Evolutionary conservation across 2,329 filamentous ascomycete genomes (phyloP), one percentile per base, ranked within the genome.

Genomic region (Xylaria sp.): DNA sequence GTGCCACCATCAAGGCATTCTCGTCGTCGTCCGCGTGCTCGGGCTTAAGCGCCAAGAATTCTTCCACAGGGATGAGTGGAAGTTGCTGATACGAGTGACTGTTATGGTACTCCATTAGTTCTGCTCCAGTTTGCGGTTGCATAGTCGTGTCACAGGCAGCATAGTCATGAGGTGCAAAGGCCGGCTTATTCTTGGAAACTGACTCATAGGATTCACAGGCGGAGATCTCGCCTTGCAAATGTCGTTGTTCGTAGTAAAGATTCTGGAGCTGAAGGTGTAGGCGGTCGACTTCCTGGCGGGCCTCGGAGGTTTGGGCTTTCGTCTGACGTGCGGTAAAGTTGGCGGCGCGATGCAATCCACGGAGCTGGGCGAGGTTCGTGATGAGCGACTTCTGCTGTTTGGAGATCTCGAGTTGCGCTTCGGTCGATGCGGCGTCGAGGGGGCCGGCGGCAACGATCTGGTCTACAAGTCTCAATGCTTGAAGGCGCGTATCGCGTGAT

Each of bases 251-350:
- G 71, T 99, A 99, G 74, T 94, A 95, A 6, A 99, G 78, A 71
- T 99, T 99, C 75, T 97, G 93, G 58, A 99, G 81, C 71, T 96
- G 90, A 44, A 99, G 81, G 72, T 97, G 92, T 62, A 99, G 80
- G 54, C 88, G 85, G 72, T 99, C 94, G 65, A 97, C 91, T 75
- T 96, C 91, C 69, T 93, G 90, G 53, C 92, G 86, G 53, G 89
- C 90, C 73, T 96, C 91, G 35, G 91, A 89, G 0, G 94, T 97
- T 67, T 85, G 80, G 56, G 89, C 81, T 74, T 97, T 97, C 11
- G 92, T 96, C 67, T 91, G 86, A 65, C 94, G 86, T 35, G 92
- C 90, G 35, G 85, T 82, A 67, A 96, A 83, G 65, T 92, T 86
- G 8, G 92, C 91, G 64, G 88, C 83, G 34, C 94, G 87, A 72